These are phyloP conservation scores for Talaromyces sp. DNA, from an alignment of 2,329 filamentous ascomycete species.

Conservation along the genomic window DNA sequence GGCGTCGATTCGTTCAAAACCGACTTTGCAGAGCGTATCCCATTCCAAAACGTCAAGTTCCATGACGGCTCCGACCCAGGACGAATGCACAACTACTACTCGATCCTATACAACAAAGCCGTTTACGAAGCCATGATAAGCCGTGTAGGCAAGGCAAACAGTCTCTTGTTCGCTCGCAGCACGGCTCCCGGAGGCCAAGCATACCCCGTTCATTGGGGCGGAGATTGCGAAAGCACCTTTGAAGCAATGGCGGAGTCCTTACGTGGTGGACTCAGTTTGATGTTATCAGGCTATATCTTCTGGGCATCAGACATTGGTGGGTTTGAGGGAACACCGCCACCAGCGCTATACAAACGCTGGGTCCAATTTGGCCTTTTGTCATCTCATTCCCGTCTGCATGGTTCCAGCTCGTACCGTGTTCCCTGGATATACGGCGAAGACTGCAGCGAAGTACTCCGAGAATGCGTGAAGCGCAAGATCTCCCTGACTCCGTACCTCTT, in stretches of 20 bases:
- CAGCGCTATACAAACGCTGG: conserved; percentile 73
- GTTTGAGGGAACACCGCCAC: conserved; percentile 64
- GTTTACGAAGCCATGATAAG: conserved; percentile 64
- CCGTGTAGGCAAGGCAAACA: conserved; percentile 49
- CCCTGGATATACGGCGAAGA: conserved; percentile 69
- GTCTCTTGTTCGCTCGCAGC: conserved; percentile 65
- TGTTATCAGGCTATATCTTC: conserved; percentile 62
- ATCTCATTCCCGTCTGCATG: conserved; percentile 67
- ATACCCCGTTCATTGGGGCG: conserved; percentile 69
- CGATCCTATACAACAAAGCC: conserved; percentile 67
- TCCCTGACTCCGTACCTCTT: conserved; percentile 58
- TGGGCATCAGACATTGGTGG: conserved; percentile 70
- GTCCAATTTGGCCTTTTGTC: conserved; percentile 71
- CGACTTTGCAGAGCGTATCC: conserved; percentile 71
- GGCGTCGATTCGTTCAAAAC: conserved; percentile 72
- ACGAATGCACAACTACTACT: conserved; percentile 74
- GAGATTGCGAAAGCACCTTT: conserved; percentile 70
- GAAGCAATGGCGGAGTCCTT: conserved; percentile 70
- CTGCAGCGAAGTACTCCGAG: conserved; percentile 55
- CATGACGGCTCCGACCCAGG: conserved; percentile 58
- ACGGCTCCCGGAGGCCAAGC: conserved; percentile 66
- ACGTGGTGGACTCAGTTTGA: conserved; percentile 61
- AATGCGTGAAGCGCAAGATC: conserved; percentile 53
- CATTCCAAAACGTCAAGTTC: conserved; percentile 62
- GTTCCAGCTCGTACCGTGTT: conserved; percentile 66